Base-by-base conservation (phyloP, 768 basidiomycete genomes). In the Lactarius sp. region DNA sequence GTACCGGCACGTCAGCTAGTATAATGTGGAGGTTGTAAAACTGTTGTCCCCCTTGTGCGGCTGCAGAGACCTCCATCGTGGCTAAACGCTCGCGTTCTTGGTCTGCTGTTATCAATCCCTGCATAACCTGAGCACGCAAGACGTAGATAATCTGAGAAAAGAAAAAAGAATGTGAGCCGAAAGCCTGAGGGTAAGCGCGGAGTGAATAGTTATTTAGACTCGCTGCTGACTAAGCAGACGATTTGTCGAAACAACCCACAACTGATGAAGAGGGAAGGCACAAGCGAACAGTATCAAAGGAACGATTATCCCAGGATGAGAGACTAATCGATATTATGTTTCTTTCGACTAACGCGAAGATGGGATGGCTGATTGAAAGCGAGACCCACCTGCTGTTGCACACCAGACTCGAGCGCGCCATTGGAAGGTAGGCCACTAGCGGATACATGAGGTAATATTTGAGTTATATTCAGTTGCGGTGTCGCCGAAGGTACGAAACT, bases 201-300 rank as follows among this genome's bases (percentile, higher is more conserved):
- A 36, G 22, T 31, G 31, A 41, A 58, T 36, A 36, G 7, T 44
- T 47, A 49, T 39, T 50, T 31, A 37, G 33, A 14, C 39, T 53
- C 46, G 59, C 22, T 39, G 63, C 63, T 64, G 44, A 67, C 54
- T 57, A 56, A 66, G 60, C 66, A 47, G 52, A 52, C 60, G 60
- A 67, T 66, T 52, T n/a, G n/a, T n/a, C n/a, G n/a, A n/a, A 37
- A 22, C 22, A 22, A 22, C 53, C 58, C 63, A 64, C 52, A 59
- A 37, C 62, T 64, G 59, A 64, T 64, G 59, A 42, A 56, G 61
- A 36, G 13, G n/a, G 58, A 42, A 47, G 59, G 20, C 33, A 55
- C 46, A 44, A 12, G 34, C 4, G 33, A 56, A 56, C 5, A 13
- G 60, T 20, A 56, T 56, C 55, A 27, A 56, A 44, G 27, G 22